These are phyloP conservation scores for Clarireedia paspali DNA, from an alignment of 2,329 filamentous ascomycete genomes.

Conservation along the genomic window DNA sequence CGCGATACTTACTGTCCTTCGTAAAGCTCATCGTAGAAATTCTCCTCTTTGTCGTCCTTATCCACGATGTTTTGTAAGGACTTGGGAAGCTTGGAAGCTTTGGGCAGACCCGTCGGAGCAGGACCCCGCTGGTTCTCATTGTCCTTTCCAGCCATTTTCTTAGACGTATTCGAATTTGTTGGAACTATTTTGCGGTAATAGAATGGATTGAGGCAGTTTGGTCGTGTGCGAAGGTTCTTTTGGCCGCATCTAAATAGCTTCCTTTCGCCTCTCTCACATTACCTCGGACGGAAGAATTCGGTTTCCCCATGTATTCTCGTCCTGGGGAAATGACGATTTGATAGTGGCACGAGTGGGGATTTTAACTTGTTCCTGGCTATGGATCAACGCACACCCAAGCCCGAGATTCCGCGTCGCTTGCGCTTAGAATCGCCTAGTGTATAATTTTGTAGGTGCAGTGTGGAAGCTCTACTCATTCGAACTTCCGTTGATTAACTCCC, in stretches of 20 bases:
- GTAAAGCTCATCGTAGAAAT: constrained; percentile 68
- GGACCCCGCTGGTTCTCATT: constrained; percentile 19
- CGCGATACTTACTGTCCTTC: constrained; percentile 62
- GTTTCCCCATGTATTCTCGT: constrained; percentile 1
- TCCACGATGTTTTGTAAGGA: constrained; percentile 52
- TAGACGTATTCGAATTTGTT: not conserved
- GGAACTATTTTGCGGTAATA: not conserved
- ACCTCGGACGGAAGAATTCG: constrained; percentile 4
- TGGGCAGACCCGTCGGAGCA: constrained; percentile 20
- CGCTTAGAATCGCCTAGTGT: constrained; percentile 8
- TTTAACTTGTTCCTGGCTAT: not conserved
- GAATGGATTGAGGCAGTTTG: not conserved
- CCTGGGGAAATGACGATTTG: constrained; percentile 4
- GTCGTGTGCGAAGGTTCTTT: not conserved
- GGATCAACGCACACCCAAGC: not conserved
- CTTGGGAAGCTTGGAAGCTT: constrained; percentile 40
- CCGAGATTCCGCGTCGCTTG: constrained; percentile 4
- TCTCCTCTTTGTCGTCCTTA: constrained; percentile 55
- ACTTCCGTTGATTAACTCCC: not conserved
- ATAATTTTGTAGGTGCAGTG: constrained; percentile 4
- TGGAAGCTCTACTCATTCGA: not conserved
- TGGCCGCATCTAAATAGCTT: not conserved
- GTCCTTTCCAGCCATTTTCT: constrained; percentile 24
- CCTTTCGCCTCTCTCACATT: not conserved
- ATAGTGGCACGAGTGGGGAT: not conserved